These are phyloP conservation scores for Saccharomyces kudriavzevii DNA, from an alignment of 805 yeast genomes.

Conservation along the genomic window DNA sequence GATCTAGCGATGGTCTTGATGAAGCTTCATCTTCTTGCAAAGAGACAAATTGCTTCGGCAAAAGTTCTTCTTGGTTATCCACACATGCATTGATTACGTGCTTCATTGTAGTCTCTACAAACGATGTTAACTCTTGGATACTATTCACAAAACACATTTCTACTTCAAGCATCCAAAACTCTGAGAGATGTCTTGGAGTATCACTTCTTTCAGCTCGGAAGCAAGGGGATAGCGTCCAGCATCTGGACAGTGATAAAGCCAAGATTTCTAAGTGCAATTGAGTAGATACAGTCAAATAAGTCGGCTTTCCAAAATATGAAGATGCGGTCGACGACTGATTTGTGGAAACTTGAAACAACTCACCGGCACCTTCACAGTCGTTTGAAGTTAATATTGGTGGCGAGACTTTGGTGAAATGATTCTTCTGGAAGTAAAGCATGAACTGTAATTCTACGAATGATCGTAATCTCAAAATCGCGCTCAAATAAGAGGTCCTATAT, in stretches of 20 bases:
- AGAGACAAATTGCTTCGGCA: conserved; percentile 6
- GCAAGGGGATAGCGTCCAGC: conserved; percentile 85
- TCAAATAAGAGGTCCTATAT: conserved; percentile 59
- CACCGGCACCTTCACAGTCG: conserved; percentile 98
- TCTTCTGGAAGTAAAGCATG: conserved; percentile 38
- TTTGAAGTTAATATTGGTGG: conserved; percentile 85
- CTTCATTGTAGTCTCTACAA: conserved; percentile 67
- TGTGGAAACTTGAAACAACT: conserved; percentile 55
- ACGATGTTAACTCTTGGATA: conserved; percentile 51
- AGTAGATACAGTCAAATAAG: conserved; percentile 81
- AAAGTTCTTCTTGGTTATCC: conserved; percentile 18
- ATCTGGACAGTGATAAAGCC: conserved; percentile 65
- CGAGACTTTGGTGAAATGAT: conserved; percentile 59
- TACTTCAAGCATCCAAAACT: conserved; percentile 97
- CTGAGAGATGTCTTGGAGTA: conserved; percentile 85
- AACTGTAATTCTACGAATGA: conserved; percentile 31
- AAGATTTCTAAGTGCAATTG: conserved; percentile 84
- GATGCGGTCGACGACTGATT: conserved; percentile 18
- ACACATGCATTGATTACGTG: conserved; percentile 33
- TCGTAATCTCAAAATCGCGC: conserved; percentile 64
- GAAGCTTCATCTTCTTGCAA: conserved; percentile 13
- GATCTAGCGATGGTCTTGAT: not conserved
- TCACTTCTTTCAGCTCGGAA: conserved; percentile 90
- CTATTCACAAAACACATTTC: conserved; percentile 63
- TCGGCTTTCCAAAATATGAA: conserved; percentile 54